Percentiles rank a stretch among this genome's conserved stretches.
These are phyloP conservation scores for Persicaria maculosa DNA, from an alignment of 148 eudicot species.

Conservation along the genomic window DNA sequence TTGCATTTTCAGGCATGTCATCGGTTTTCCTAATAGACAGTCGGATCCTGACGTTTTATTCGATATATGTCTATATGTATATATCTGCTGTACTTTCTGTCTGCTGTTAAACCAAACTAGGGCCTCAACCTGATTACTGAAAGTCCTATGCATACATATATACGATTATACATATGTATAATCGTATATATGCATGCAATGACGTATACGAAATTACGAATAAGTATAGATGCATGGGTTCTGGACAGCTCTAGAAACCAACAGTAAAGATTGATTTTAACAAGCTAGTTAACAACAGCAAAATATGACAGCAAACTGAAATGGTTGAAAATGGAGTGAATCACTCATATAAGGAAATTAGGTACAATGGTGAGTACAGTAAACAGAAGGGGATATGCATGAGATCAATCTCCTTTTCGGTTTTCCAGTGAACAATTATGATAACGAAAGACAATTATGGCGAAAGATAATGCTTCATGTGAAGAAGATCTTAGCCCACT, in stretches of 20 bases:
- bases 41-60: constrained; percentile 4
- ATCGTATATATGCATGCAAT: background rate
- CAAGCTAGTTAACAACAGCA: background rate
- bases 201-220: background rate
- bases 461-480: constrained; percentile 8
- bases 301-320: background rate
- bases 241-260: background rate
- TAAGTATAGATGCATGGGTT: background rate
- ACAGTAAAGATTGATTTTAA: background rate
- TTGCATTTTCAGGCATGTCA: constrained; percentile 10
- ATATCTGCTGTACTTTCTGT: background rate
- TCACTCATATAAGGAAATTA: background rate
- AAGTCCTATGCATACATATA: background rate
- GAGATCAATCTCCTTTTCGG: background rate
- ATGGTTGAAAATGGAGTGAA: background rate
- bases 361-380: background rate
- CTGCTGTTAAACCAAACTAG: constrained; percentile 6
- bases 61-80: background rate
- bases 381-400: background rate
- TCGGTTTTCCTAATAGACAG: background rate
- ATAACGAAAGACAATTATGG: constrained; percentile 8
- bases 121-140: background rate
- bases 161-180: background rate
- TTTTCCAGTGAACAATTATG: constrained; percentile 10
- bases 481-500: constrained; percentile 8